Base-by-base conservation (phyloP, 2,329 filamentous ascomycete genomes). In the Parafenestella ontariensis region DNA sequence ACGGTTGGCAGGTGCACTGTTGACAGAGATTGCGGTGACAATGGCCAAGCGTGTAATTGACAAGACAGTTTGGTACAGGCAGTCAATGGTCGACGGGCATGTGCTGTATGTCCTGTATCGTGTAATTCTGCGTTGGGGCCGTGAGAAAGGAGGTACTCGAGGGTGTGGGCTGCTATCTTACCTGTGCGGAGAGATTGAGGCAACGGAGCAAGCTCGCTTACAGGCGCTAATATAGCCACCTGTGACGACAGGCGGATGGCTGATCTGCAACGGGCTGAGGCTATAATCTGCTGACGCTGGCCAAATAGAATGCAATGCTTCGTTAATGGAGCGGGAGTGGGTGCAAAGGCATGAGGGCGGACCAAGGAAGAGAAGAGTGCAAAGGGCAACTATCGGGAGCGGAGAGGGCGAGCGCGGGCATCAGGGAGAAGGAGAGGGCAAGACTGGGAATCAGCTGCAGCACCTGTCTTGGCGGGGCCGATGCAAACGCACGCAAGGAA, bases 21-120 rank as follows among this genome's bases (percentile, higher is more conserved):
- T 46, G 58, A 61, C 54, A 60, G 62, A 72, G 61, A 74, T 73
- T 73, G 69, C 70, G 68, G 65, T 71, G 70, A 71, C 68, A 67
- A 52, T 41, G 54, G 65, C 57, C 61, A 57, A 62, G 66, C 52
- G 34, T 13, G 49, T 36, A 33, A 55, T 56, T 39, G 58, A 47
- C 29, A 42, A 44, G 51, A 55, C 45, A 29, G 53, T 42, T 48
- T 49, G 66, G 57, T 52, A 49, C 28, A 42, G 49, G 62, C 53
- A 47, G 64, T 58, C 53, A 54, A 56, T 50, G 42, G 65, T 52
- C 34, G 61, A 58, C 55, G 60, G 57, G 60, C 54, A 54, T 49
- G 40, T 50, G 59, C 52, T 64, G 62, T 42, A 53, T 48, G 44
- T 45, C 49, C 59, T 63, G 58, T 61, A 51, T 49, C 39, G 52